Evolutionary conservation across 495 filamentous ascomycete species (phyloP).

Genomic region (Mytilinidion resinicola): DNA sequence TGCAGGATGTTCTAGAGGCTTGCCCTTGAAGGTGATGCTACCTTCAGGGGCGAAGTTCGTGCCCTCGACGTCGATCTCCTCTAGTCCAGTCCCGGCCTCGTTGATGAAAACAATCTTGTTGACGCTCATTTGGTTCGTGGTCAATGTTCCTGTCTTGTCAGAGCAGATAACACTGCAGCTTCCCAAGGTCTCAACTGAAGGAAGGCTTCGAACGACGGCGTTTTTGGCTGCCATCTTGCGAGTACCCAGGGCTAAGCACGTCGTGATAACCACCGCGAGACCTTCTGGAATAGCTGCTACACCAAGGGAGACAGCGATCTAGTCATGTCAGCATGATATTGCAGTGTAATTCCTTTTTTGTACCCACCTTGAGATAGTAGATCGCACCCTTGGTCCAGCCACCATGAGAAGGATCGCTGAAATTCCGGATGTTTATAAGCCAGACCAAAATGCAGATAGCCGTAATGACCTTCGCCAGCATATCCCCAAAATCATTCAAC

Average conservation of each 20-base stretch:
- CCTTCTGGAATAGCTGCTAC: slow-evolving; percentile 98
- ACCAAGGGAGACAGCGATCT: slow-evolving; percentile 94
- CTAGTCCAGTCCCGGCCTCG: slow-evolving; percentile 63
- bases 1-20: slow-evolving; percentile 60
- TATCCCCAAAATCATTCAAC: slow-evolving; percentile 95
- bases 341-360: not conserved
- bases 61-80: slow-evolving; percentile 87
- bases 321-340: slow-evolving; percentile 7
- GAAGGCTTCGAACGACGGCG: slow-evolving; percentile 89
- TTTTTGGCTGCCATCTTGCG: slow-evolving; percentile 98
- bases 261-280: slow-evolving; percentile 95
- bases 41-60: slow-evolving; percentile 89
- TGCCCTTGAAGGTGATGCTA: slow-evolving; percentile 59
- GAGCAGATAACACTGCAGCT: slow-evolving; percentile 99
- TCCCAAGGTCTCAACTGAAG: slow-evolving; percentile 94
- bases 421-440: slow-evolving; percentile 97
- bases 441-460: slow-evolving; percentile 94
- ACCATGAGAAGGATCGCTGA: slow-evolving; percentile 88
- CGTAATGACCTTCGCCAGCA: slow-evolving; percentile 94
- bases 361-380: slow-evolving; percentile 79
- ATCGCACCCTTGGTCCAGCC: slow-evolving; percentile 97
- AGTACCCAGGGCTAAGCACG: slow-evolving; percentile 89
- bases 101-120: slow-evolving; percentile 82
- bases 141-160: slow-evolving; percentile 98
- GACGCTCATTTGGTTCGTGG: slow-evolving; percentile 99